A percentile compares a stretch with the other conserved stretches of the same genome.
Evolutionary conservation across 257 asterid species (phyloP).

Genomic region (Petunia axillaris): DNA sequence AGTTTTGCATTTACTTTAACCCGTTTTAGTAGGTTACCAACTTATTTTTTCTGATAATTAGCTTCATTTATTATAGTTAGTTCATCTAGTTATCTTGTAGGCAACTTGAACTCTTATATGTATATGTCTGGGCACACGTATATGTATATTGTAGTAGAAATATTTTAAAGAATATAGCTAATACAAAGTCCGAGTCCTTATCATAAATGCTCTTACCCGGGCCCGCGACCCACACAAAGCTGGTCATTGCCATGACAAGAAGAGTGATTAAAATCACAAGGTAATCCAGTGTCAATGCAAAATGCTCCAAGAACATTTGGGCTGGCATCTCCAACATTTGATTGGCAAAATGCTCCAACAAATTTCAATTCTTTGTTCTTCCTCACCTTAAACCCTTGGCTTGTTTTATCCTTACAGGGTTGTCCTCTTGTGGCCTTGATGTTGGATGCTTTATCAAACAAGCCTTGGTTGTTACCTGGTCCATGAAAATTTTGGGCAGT

Average conservation of each 20-base stretch:
- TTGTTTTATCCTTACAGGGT: constrained; percentile 41
- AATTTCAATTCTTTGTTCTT: constrained; percentile 44
- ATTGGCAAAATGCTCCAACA: constrained; percentile 69
- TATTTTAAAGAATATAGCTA: too few relatives aligned
- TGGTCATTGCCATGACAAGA: constrained; percentile 62
- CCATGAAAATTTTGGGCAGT: not conserved
- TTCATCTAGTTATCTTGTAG: too few relatives aligned
- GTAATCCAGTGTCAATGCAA: constrained; percentile 59
- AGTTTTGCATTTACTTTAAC: too few relatives aligned
- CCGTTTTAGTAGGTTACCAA: too few relatives aligned
- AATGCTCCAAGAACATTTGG: constrained; percentile 69
- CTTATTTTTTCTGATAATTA: too few relatives aligned
- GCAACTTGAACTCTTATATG: too few relatives aligned
- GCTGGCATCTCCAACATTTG: constrained; percentile 70
- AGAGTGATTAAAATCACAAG: constrained; percentile 67
- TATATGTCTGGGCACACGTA: too few relatives aligned
- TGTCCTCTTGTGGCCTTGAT: constrained; percentile 58
- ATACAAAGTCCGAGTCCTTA: too few relatives aligned
- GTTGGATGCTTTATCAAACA: constrained; percentile 35
- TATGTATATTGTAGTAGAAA: too few relatives aligned
- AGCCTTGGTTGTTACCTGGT: constrained; percentile 10
- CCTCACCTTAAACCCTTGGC: constrained; percentile 59
- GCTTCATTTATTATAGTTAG: too few relatives aligned
- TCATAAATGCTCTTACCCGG: constrained; percentile 41
- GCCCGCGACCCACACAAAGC: constrained; percentile 70